Base-by-base conservation (phyloP, 768 basidiomycete genomes). In the Panaeolus cyanescens region DNA sequence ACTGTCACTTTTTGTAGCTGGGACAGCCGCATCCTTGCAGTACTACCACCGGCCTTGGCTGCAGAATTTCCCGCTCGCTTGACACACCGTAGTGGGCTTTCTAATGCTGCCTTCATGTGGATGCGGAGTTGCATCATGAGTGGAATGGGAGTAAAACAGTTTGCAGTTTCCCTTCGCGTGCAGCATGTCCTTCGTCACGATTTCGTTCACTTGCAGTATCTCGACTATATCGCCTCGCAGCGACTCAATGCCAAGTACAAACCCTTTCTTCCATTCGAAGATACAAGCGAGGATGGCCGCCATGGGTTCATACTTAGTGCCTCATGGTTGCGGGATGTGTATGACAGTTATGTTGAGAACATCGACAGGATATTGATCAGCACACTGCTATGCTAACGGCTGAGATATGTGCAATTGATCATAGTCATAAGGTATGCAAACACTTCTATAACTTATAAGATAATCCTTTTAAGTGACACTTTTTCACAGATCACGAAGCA, bases 51-150 rank as follows among this genome's bases (percentile, higher is more conserved):
- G 13, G 30, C 59, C 0, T 56, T 72, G n/a, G 61, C 61, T 4
- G 20, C 55, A 5, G 62, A 70, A 25, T 70, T 70, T 50, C 69
- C 69, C 9, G 69, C 64, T 5, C 55, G 56, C 55, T 55, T 70
- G 4, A 67, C 59, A 10, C 61, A 65, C 56, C 61, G 64, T 6
- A 67, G 61, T 39, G 66, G 34, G 17, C 28, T 56, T 9, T 56
- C 55, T 4, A 22, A 15, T 15, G 13, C 55, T 17, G 9, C 22
- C 12, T 56, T 62, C 25, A 36, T 59, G 8, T 62, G 59, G 15
- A 65, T 61, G 50, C 64, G 67, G 4, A 61, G 64, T 0, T 70
- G 68, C 57, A 68, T 69, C 37, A 65, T 64, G 31, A 63, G 61
- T 56, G 68, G 68, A 0, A 61, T 70, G 60, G 64, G 70, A 2